Evolutionary conservation across 2,329 filamentous ascomycete genomes (phyloP).

Genomic region (Aspergillus caelatus): DNA sequence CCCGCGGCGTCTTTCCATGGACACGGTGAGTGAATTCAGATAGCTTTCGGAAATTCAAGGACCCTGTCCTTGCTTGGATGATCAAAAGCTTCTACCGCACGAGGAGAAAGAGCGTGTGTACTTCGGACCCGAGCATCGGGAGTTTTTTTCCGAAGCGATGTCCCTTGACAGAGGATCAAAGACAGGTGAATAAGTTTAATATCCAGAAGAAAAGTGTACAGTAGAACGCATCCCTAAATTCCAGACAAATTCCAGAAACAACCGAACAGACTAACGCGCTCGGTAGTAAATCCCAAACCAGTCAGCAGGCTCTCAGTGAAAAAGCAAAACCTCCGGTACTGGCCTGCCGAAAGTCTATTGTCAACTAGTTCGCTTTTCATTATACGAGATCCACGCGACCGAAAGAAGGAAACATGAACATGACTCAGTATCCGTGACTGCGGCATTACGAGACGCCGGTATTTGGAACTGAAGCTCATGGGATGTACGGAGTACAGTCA

Average conservation of each 20-base stretch:
- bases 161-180: not conserved
- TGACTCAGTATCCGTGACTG: not conserved
- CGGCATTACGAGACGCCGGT: not conserved
- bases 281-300: not conserved
- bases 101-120: not conserved
- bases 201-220: not conserved
- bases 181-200: not conserved
- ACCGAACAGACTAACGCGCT: not conserved
- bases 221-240: not conserved
- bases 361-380: not conserved
- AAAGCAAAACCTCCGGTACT: not conserved
- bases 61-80: not conserved
- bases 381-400: not conserved
- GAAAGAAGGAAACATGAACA: not conserved
- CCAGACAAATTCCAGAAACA: not conserved
- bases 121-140: not conserved
- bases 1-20: not conserved
- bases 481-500: not conserved
- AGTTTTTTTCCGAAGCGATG: too few species aligned
- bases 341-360: conserved; percentile 2
- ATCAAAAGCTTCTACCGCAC: not conserved
- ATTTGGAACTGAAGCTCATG: not conserved
- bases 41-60: not conserved
- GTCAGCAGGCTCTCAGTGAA: not conserved
- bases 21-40: not conserved